These are phyloP conservation scores for Aspergillus ochraceoroseus DNA, from an alignment of 2,329 filamentous ascomycete genomes.

Conservation along the genomic window DNA sequence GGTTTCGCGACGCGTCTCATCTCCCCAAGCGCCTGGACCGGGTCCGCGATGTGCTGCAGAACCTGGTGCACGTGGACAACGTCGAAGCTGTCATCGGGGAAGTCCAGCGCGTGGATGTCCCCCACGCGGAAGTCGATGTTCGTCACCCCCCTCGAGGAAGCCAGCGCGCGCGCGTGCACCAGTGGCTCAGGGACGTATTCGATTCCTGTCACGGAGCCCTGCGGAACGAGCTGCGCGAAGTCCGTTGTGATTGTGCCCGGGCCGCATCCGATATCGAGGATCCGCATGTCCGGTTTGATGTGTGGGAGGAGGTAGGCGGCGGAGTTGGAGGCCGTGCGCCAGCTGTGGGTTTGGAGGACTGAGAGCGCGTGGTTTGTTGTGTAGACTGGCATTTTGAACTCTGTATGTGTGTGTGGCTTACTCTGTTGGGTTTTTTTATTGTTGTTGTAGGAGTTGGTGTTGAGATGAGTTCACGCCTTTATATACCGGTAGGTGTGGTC, in stretches of 20 bases:
- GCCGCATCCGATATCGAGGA: slow-evolving; percentile 47
- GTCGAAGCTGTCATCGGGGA: slow-evolving; percentile 50
- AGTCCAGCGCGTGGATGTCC: slow-evolving; percentile 42
- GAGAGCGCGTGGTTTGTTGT: slow-evolving; percentile 42
- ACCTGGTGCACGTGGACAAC: slow-evolving; percentile 58
- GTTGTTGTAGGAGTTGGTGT: too few species aligned
- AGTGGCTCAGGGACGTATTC: slow-evolving; percentile 34
- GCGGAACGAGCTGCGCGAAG: slow-evolving; percentile 36
- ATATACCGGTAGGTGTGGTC: too few species aligned
- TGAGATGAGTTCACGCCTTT: too few species aligned
- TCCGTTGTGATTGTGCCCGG: slow-evolving; percentile 44
- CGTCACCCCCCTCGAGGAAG: slow-evolving; percentile 26
- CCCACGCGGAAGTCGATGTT: slow-evolving; percentile 38
- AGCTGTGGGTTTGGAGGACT: slow-evolving; percentile 36
- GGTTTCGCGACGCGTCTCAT: slow-evolving; percentile 52
- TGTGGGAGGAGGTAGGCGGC: slow-evolving; percentile 40
- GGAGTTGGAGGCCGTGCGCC: slow-evolving; percentile 36
- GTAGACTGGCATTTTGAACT: slow-evolving; percentile 27
- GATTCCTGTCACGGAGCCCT: slow-evolving; percentile 39
- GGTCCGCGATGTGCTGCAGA: slow-evolving; percentile 52
- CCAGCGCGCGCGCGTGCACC: slow-evolving; percentile 31
- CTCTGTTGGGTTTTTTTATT: too few species aligned
- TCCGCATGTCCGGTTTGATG: slow-evolving; percentile 32
- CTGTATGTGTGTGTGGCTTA: not conserved
- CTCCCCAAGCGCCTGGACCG: slow-evolving; percentile 49